Percentiles rank a stretch among this genome's conserved stretches.
Evolutionary conservation across 805 yeast genomes (phyloP).

Genomic region (Candida lessepsii): DNA sequence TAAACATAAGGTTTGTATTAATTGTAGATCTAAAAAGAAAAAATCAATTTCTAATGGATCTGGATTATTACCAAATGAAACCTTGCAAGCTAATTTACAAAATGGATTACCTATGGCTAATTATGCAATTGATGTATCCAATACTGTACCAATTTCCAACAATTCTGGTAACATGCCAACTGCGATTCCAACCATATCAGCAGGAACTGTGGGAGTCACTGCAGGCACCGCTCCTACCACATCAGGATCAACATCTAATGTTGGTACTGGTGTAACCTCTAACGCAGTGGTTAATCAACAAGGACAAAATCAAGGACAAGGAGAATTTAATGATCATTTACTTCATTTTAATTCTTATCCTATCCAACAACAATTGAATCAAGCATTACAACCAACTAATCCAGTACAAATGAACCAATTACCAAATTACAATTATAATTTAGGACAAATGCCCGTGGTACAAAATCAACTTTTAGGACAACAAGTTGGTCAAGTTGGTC

Average conservation of each 20-base stretch:
- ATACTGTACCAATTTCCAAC: slow-evolving; percentile 5
- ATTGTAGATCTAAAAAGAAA: slow-evolving; percentile 56
- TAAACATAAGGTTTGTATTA: slow-evolving; percentile 54
- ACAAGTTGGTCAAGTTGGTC: slow-evolving; percentile 7
- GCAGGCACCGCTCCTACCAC: slow-evolving; percentile 1
- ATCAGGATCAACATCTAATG: neutral
- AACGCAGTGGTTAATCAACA: neutral
- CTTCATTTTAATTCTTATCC: slow-evolving; percentile 11
- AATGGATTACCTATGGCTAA: neutral
- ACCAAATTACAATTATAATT: slow-evolving; percentile 23
- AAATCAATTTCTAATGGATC: slow-evolving; percentile 18
- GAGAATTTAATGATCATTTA: slow-evolving; percentile 10
- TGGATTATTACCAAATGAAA: neutral
- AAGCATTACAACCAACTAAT: slow-evolving; percentile 17
- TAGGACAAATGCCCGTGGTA: slow-evolving; percentile 14
- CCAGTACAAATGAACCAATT: slow-evolving; percentile 20
- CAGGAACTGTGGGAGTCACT: slow-evolving; percentile 2
- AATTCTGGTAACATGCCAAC: neutral
- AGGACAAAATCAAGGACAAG: neutral
- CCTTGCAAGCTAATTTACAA: neutral
- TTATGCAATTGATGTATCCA: slow-evolving; percentile 4
- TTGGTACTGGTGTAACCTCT: neutral
- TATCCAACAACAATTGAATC: slow-evolving; percentile 15
- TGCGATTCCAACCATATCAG: neutral
- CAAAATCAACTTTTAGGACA: slow-evolving; percentile 11